Conservation (phyloP, 345 rosid species). For the Eucalyptus virginea region DNA sequence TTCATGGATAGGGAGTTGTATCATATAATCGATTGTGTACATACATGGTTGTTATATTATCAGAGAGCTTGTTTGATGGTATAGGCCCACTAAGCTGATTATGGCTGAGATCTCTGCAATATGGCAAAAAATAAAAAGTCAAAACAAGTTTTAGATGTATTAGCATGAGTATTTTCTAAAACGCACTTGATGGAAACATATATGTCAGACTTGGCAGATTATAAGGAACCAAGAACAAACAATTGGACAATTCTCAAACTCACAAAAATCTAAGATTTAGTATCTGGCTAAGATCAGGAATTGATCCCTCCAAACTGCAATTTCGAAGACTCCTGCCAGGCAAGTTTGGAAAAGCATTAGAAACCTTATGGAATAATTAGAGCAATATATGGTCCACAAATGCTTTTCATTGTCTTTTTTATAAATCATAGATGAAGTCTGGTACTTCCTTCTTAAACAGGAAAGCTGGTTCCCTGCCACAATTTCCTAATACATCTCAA, state of each 20-base stretch:
- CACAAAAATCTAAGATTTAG: conserved; percentile 46
- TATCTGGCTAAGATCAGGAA: conserved; percentile 73
- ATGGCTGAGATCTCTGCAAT: conserved; percentile 68
- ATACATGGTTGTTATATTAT: conserved; percentile 64
- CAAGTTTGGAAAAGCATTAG: neutral
- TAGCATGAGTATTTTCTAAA: neutral
- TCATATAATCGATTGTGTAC: neutral
- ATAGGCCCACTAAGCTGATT: conserved; percentile 56
- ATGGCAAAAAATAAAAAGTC: conserved; percentile 2
- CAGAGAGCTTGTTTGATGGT: conserved; percentile 54
- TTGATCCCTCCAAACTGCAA: conserved; percentile 58
- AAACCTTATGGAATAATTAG: neutral
- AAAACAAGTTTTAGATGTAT: neutral
- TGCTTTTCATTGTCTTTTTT: neutral
- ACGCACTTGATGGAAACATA: neutral
- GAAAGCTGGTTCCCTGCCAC: neutral
- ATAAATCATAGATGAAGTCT: neutral
- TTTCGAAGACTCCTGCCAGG: conserved; percentile 81
- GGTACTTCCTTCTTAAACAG: neutral
- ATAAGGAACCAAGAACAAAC: neutral
- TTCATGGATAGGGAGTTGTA: neutral
- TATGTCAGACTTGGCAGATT: neutral
- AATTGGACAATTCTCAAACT: conserved; percentile 3
- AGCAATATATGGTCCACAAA: neutral
- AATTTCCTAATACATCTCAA: neutral